Evolutionary conservation across 2,329 filamentous ascomycete species (phyloP).

Genomic region (Trichoderma atrobrunneum): DNA sequence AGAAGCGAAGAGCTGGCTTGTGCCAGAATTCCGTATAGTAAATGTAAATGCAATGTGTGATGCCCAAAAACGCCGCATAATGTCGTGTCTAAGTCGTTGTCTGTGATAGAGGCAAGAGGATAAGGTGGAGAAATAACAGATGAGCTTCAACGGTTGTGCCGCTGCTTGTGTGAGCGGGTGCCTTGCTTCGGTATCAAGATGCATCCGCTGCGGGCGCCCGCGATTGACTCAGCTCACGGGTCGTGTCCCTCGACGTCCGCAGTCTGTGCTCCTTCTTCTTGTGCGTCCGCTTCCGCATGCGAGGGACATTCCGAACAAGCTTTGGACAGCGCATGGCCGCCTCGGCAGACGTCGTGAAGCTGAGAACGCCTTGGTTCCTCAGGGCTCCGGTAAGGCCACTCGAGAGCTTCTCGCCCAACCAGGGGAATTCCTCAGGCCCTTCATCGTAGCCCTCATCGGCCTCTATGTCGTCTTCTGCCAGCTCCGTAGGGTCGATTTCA

Average conservation of each 20-base stretch:
- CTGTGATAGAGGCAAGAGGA: neutral
- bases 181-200: neutral
- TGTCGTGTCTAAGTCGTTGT: constrained; percentile 11
- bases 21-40: neutral
- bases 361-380: constrained; percentile 22
- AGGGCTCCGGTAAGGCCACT: constrained; percentile 20
- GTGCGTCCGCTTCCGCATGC: constrained; percentile 24
- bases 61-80: constrained; percentile 9
- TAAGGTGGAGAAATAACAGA: neutral
- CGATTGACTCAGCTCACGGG: neutral
- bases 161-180: neutral
- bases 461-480: constrained; percentile 22
- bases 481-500: constrained; percentile 9
- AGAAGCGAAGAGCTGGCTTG: constrained; percentile 10
- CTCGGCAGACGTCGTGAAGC: constrained; percentile 21
- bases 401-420: constrained; percentile 25
- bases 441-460: constrained; percentile 32
- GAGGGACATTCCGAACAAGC: constrained; percentile 25
- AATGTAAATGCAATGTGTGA: constrained; percentile 5
- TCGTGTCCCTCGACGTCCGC: neutral
- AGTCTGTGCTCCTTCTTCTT: constrained; percentile 21
- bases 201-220: neutral
- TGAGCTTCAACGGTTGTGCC: neutral
- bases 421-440: constrained; percentile 27
- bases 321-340: constrained; percentile 23